phyloP scores from a whole-genome alignment of 148 eudicot genomes.

The Polygonum aviculare region DNA sequence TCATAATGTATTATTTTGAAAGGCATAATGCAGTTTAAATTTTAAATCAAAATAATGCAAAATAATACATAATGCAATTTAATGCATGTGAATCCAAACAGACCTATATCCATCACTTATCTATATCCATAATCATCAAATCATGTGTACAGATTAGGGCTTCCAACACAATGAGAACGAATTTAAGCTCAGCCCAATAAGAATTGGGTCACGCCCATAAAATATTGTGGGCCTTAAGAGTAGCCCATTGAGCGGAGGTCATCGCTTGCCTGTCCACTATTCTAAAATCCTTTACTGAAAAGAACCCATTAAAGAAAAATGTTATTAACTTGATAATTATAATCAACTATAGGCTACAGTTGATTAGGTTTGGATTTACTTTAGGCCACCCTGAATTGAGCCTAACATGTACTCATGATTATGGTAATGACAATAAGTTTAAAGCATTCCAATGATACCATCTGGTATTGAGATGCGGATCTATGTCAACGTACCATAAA shows the following conservation, averaged over 20 bases:
- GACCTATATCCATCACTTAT: too few species aligned
- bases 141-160: too few species aligned
- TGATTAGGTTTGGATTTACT: neutral
- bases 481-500: neutral
- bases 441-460: neutral
- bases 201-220: neutral
- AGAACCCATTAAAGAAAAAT: neutral
- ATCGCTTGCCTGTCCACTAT: neutral
- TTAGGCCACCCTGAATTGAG: neutral
- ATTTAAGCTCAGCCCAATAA: neutral
- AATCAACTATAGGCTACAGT: neutral
- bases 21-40: too few species aligned
- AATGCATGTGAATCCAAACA: too few species aligned
- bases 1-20: too few species aligned
- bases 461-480: neutral
- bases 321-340: neutral
- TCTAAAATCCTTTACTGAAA: neutral
- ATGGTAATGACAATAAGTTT: neutral
- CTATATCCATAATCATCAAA: too few species aligned
- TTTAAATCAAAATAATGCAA: too few species aligned
- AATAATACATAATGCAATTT: too few species aligned
- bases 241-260: neutral
- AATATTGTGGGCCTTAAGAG: neutral
- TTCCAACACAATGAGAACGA: neutral
- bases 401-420: slow-evolving; percentile 5